phyloP scores from a whole-genome alignment of 2,329 filamentous ascomycete genomes.

The Ceratocystis alfenasii region DNA sequence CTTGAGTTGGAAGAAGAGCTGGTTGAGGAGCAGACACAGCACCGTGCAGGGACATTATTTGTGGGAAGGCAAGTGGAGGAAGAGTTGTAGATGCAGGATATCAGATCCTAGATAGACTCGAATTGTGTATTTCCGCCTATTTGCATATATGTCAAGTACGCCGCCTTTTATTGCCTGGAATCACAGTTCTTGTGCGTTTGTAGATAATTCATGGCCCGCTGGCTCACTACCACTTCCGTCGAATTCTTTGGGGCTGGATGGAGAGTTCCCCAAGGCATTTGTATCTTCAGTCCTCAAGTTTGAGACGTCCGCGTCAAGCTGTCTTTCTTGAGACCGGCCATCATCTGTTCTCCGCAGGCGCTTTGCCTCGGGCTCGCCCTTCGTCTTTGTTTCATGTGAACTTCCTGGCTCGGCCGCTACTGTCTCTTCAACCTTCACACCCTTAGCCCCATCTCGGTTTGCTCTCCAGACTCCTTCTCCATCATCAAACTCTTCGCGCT shows the following conservation, averaged over 20 bases:
- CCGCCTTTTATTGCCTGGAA: background rate
- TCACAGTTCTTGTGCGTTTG: background rate
- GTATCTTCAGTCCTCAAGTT: background rate
- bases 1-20: slow-evolving; percentile 27
- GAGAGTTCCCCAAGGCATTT: background rate
- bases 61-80: slow-evolving; percentile 18
- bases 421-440: slow-evolving; percentile 34
- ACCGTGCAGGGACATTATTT: slow-evolving; percentile 12
- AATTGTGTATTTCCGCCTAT: background rate
- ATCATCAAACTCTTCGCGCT: slow-evolving; percentile 73
- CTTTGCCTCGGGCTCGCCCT: background rate
- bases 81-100: background rate
- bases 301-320: slow-evolving; percentile 12
- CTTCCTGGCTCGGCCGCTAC: background rate
- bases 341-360: background rate
- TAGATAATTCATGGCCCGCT: slow-evolving; percentile 3
- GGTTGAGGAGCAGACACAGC: slow-evolving; percentile 15
- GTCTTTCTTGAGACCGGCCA: background rate
- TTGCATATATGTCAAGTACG: background rate
- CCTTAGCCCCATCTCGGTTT: slow-evolving; percentile 61
- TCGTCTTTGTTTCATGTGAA: background rate
- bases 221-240: slow-evolving; percentile 14
- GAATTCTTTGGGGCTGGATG: slow-evolving; percentile 10
- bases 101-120: too few relatives aligned
- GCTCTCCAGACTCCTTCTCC: slow-evolving; percentile 76